These are phyloP conservation scores for Physcomitrium patens DNA, from an alignment of 225 moss, liverwort and hornwort species.

Conservation along the genomic window DNA sequence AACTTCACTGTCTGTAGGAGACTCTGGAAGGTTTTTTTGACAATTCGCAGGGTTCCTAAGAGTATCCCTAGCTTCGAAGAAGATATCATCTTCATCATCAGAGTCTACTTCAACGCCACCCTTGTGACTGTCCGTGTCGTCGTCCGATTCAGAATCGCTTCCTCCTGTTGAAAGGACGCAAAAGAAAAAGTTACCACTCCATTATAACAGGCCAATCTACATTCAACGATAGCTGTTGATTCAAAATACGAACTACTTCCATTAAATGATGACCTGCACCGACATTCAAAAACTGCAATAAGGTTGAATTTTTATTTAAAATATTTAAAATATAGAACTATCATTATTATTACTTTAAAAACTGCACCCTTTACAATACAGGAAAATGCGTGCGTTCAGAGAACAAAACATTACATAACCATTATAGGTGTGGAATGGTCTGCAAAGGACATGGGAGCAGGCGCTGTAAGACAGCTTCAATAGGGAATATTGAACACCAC, in stretches of 20 bases:
- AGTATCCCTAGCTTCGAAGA: constrained; percentile 77
- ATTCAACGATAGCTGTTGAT: not conserved
- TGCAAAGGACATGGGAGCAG: not conserved
- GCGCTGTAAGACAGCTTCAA: not conserved
- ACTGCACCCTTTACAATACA: no score
- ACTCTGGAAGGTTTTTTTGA: constrained; percentile 14
- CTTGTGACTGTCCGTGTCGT: constrained; percentile 50
- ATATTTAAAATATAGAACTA: no score
- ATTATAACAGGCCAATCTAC: not conserved
- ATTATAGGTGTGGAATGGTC: not conserved
- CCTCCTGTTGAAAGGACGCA: constrained; percentile 39
- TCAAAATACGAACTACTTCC: not conserved
- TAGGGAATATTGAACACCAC: not conserved
- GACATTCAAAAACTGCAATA: not conserved
- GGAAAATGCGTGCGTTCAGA: not conserved
- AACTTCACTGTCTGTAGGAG: constrained; percentile 35
- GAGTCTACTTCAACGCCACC: constrained; percentile 65
- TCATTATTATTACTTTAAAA: no score
- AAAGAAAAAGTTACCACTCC: not conserved
- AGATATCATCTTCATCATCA: constrained; percentile 83
- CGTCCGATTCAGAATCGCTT: constrained; percentile 69
- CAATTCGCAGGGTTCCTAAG: constrained; percentile 28
- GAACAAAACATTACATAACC: no score
- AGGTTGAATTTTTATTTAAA: not conserved
- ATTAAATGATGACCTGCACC: not conserved